Base-by-base conservation (phyloP, 441 rosid genomes). In the Croton laevigatus region DNA sequence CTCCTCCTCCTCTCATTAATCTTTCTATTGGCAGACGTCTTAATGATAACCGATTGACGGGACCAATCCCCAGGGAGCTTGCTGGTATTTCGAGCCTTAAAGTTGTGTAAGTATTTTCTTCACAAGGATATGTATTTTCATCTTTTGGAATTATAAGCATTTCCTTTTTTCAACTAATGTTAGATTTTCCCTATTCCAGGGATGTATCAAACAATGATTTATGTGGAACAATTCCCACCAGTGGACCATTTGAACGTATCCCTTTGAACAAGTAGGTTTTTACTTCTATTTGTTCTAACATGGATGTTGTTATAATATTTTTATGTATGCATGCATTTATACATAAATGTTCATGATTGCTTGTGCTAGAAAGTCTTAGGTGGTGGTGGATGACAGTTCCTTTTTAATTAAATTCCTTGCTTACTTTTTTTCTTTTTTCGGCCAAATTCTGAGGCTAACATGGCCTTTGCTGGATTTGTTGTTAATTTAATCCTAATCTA, bases 211-310 rank as follows among this genome's bases (percentile, higher is more conserved):
- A 65, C 84, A 94, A 94, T 83, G 81, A 91, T 84, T 78, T 94
- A 62, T 94, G 98, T 77, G 98, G 98, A 77, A 90, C 98, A 59
- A 90, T 94, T 81, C 97, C 98, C 69, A 83, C 97, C 59, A 79
- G 57, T 3, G 97, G 98, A 51, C 91, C 97, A 60, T 91, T 94
- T 75, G 87, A 86, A 81, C 93, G 80, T 84, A 87, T 94, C 71
- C 96, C 98, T 34, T 52, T 89, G 75, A 83, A 80, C 84, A 94
- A 91, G 98, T 94, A 85, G 71, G 92, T 51, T 71, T 38, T 37
- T 36, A 68, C 37, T 52, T 22, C 14, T 51, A 32, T 55, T 8
- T 63, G 49, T 42, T 20, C 17, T 49, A 34, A 66, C 66, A 20
- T 27, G 44, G 11, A n/a, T 71, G 45, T 1, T 70, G 20, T 62